Conservation (phyloP, 2,329 filamentous ascomycete genomes). For the Mariannaea sp. region DNA sequence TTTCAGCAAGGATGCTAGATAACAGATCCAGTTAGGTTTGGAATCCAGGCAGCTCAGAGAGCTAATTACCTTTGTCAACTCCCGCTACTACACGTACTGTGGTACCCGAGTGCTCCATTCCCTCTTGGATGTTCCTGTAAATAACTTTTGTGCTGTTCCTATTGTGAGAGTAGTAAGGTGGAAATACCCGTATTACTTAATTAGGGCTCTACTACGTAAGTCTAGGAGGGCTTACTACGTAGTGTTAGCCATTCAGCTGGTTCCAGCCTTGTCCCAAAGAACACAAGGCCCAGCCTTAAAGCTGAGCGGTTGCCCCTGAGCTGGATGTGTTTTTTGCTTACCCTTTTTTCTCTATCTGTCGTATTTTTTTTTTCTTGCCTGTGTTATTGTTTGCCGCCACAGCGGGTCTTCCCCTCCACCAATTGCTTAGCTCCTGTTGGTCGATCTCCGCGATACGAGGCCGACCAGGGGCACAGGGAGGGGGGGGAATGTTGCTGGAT, state of each 20-base stretch:
- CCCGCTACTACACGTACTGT: too few species aligned
- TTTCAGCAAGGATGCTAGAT: conserved; percentile 12
- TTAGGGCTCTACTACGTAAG: too few species aligned
- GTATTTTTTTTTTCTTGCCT: too few species aligned
- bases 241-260: too few species aligned
- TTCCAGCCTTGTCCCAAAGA: conserved; percentile 4
- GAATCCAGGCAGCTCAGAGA: not conserved
- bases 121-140: too few species aligned
- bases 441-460: conserved; percentile 18
- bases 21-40: conserved; percentile 24
- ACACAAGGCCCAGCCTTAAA: not conserved
- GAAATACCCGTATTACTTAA: too few species aligned
- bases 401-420: not conserved
- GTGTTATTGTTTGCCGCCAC: conserved; percentile 9
- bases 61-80: too few species aligned
- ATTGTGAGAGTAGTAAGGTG: too few species aligned
- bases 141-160: too few species aligned
- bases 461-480: not conserved
- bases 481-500: not conserved
- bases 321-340: not conserved
- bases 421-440: not conserved
- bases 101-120: too few species aligned
- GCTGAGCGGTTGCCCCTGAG: not conserved
- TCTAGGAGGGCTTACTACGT: too few species aligned
- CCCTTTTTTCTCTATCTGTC: conserved; percentile 1